These are phyloP conservation scores for Ogataea ganodermae DNA, from an alignment of 805 yeast genomes.

Conservation along the genomic window DNA sequence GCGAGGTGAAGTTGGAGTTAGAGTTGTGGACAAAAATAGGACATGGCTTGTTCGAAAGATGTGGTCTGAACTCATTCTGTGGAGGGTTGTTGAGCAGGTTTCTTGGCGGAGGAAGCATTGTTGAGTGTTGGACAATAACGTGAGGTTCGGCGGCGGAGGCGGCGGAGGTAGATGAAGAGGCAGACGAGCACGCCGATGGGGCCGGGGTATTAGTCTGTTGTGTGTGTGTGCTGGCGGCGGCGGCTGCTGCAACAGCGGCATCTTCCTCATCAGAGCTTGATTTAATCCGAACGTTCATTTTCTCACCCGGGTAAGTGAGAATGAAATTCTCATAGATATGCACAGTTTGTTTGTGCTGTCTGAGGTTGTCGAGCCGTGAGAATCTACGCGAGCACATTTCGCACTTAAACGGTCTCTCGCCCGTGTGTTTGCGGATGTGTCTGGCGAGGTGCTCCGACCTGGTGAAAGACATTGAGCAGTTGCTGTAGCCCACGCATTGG, in stretches of 20 bases:
- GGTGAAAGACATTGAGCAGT: constrained; percentile 85
- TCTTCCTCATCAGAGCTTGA: constrained; percentile 21
- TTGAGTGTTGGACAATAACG: constrained; percentile 26
- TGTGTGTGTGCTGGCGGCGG: not conserved
- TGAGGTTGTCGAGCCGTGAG: constrained; percentile 80
- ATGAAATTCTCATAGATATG: constrained; percentile 53
- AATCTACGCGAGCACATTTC: constrained; percentile 78
- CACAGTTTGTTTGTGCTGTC: constrained; percentile 90
- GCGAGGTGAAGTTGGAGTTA: constrained; percentile 17
- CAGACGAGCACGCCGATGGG: not conserved
- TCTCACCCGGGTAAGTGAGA: constrained; percentile 37
- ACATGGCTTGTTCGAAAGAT: constrained; percentile 32
- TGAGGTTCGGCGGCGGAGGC: constrained; percentile 9
- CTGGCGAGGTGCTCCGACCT: constrained; percentile 91
- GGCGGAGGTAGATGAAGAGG: constrained; percentile 3
- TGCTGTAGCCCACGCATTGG: constrained; percentile 84
- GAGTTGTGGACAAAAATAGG: constrained; percentile 32
- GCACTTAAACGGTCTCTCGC: constrained; percentile 90
- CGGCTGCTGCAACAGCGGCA: not conserved
- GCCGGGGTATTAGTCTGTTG: constrained; percentile 4
- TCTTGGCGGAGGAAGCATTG: constrained; percentile 35
- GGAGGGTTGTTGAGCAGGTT: constrained; percentile 15
- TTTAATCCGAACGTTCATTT: constrained; percentile 32
- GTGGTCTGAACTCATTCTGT: constrained; percentile 32
- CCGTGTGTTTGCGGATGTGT: constrained; percentile 91